phyloP scores from a whole-genome alignment of 352 stramenopile species.

The Phytophthora pisi region DNA sequence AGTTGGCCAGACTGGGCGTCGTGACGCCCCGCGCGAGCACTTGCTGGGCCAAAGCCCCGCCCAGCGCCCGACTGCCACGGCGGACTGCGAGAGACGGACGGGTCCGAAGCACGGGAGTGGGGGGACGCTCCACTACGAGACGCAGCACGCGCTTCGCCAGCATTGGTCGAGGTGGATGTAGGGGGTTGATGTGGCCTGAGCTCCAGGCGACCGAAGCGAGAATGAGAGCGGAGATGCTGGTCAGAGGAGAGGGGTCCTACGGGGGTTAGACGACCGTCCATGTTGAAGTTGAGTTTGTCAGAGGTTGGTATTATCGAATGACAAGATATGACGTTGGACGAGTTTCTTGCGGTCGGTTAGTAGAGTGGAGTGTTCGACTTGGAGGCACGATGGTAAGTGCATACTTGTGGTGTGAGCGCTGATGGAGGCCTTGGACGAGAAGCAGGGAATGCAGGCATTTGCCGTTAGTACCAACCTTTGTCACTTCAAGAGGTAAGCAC shows the following conservation, averaged over 20 bases:
- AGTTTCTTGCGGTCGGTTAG: not conserved
- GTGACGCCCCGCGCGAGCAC: conserved; percentile 19
- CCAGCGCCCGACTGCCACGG: conserved; percentile 7
- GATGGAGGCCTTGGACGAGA: not conserved
- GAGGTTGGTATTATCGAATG: not conserved
- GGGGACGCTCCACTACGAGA: conserved; percentile 12
- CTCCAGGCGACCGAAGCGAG: conserved; percentile 14
- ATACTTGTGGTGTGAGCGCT: not conserved
- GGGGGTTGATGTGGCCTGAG: not conserved
- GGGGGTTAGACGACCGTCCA: conserved; percentile 4
- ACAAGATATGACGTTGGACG: not conserved
- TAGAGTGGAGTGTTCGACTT: not conserved
- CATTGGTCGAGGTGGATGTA: conserved; percentile 5
- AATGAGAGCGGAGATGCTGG: conserved; percentile 9
- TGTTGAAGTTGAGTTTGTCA: conserved; percentile 17
- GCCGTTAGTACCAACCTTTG: conserved; percentile 5
- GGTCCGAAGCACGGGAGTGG: not conserved
- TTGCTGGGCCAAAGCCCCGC: conserved; percentile 19
- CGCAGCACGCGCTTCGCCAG: conserved; percentile 23
- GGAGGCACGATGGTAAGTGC: not conserved
- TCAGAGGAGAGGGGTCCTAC: not conserved
- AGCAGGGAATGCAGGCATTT: not conserved
- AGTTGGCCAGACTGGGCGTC: conserved; percentile 28
- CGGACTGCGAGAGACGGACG: not conserved
- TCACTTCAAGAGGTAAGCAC: conserved; percentile 4